phyloP scores from a whole-genome alignment of 257 asterid genomes.

The Nicotiana undulata region DNA sequence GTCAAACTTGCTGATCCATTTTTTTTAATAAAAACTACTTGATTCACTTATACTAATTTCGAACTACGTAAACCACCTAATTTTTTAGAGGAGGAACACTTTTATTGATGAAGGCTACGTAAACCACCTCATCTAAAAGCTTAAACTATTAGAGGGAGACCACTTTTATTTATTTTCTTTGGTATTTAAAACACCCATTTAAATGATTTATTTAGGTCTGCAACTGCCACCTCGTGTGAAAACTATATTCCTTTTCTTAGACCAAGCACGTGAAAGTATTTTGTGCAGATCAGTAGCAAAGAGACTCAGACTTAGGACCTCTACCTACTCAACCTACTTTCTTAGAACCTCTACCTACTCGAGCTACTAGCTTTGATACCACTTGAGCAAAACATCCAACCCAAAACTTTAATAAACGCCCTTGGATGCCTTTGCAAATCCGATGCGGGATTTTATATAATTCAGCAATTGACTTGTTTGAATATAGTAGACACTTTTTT shows the following conservation, averaged over 20 bases:
- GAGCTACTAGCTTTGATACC: too few species aligned
- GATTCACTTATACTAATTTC: too few species aligned
- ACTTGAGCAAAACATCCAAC: not conserved
- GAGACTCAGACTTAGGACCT: not conserved
- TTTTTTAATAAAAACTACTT: too few species aligned
- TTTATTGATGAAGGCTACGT: too few species aligned
- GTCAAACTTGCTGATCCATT: too few species aligned
- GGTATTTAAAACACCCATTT: not conserved
- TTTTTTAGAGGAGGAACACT: too few species aligned
- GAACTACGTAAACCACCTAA: too few species aligned
- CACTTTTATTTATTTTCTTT: too few species aligned
- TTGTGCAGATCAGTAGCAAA: not conserved
- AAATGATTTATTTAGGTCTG: not conserved
- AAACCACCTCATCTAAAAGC: too few species aligned
- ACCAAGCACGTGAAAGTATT: not conserved
- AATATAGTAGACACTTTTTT: not conserved
- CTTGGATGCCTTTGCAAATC: not conserved
- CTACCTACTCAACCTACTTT: too few species aligned
- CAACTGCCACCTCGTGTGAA: not conserved
- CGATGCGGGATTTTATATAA: not conserved
- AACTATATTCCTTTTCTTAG: not conserved
- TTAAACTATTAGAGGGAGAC: too few species aligned
- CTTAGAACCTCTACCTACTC: too few species aligned
- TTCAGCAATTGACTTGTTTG: not conserved
- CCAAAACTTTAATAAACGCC: not conserved